phyloP scores from a whole-genome alignment of 2,329 filamentous ascomycete species.

The Pestalotiopsis sp. region DNA sequence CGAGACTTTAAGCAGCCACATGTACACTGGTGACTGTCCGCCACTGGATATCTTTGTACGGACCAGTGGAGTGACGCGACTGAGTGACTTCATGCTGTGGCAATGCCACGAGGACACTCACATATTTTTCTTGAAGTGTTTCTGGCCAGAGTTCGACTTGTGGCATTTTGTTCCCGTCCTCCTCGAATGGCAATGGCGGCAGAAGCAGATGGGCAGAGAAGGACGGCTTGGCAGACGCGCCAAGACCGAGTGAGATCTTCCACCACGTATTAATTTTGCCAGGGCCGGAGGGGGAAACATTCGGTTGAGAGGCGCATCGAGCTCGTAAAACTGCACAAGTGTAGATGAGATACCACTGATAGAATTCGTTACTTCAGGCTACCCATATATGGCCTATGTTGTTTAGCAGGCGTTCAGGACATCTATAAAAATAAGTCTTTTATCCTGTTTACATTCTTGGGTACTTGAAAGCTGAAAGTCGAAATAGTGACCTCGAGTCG shows the following conservation, averaged over 20 bases:
- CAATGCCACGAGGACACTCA: constrained; percentile 92
- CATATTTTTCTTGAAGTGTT: constrained; percentile 85
- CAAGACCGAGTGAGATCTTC: constrained; percentile 25
- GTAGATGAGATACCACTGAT: not conserved
- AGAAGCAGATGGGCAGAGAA: constrained; percentile 57
- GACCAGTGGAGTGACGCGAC: constrained; percentile 86
- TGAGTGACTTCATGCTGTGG: constrained; percentile 99
- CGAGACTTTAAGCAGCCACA: constrained; percentile 79
- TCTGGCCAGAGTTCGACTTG: constrained; percentile 96
- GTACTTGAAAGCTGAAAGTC: no score
- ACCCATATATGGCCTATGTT: not conserved
- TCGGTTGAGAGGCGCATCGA: not conserved
- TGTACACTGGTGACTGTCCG: constrained; percentile 83
- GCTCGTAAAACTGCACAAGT: not conserved
- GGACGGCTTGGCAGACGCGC: constrained; percentile 37
- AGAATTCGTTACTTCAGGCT: not conserved
- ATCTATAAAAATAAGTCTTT: not conserved
- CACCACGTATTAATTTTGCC: not conserved
- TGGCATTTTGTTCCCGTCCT: constrained; percentile 92
- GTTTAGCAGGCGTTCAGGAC: not conserved
- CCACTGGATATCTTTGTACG: constrained; percentile 89
- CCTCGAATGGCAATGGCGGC: constrained; percentile 80
- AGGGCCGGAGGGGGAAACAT: not conserved
- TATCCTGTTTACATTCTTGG: not conserved
- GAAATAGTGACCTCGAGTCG: no score